Percentiles rank a stretch among this genome's conserved stretches.
Conservation (phyloP, 2,329 filamentous ascomycete species). For the Neonectria faginata region DNA sequence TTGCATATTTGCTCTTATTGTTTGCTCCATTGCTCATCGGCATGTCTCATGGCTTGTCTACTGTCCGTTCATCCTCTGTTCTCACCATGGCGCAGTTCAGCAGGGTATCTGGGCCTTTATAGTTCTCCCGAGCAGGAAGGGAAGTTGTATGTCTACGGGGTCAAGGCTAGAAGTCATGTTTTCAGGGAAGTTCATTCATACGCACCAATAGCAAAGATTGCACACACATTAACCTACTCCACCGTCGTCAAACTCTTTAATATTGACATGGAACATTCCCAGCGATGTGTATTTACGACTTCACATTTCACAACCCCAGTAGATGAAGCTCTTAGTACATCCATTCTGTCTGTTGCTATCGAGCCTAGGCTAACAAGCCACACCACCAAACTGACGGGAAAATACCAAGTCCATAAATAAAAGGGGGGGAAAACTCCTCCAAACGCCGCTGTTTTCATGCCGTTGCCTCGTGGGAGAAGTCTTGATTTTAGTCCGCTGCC, state of each 20-base stretch:
- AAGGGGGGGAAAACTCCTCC: conserved; percentile 18
- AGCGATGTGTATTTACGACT: not conserved
- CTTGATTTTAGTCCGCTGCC: conserved; percentile 8
- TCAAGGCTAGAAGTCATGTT: not conserved
- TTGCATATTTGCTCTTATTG: not conserved
- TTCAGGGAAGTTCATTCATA: not conserved
- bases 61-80: not conserved
- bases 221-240: not conserved
- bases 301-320: not conserved
- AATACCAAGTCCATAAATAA: conserved; percentile 4
- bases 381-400: not conserved
- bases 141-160: not conserved
- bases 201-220: not conserved
- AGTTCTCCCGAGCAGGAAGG: not conserved
- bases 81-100: not conserved
- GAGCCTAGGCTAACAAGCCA: not conserved
- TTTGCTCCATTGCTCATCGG: not conserved
- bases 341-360: not conserved
- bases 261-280: not conserved
- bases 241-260: not conserved
- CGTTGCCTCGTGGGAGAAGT: conserved; percentile 14
- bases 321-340: not conserved
- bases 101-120: not conserved
- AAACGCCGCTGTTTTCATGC: conserved; percentile 21
- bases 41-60: not conserved